Percentiles rank a stretch among this genome's conserved stretches.
Evolutionary conservation across 306 rosid genomes (phyloP).

Genomic region (Argentina anserina): DNA sequence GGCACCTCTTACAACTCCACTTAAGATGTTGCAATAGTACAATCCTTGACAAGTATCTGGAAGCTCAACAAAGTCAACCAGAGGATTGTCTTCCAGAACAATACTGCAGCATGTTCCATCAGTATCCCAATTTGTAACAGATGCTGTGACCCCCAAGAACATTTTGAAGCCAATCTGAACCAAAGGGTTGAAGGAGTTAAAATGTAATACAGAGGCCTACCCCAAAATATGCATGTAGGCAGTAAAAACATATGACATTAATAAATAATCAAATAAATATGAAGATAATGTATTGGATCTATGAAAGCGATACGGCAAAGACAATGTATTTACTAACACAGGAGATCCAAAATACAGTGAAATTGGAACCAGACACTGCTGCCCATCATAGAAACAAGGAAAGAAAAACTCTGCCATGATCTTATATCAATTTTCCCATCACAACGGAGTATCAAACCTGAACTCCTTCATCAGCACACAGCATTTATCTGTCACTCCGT

Average conservation of each 20-base stretch:
- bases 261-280: not conserved
- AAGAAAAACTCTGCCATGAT: not conserved
- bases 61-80: slow-evolving; percentile 97
- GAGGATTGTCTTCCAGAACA: slow-evolving; percentile 91
- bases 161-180: slow-evolving; percentile 87
- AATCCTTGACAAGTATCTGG: slow-evolving; percentile 96
- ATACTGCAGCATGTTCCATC: slow-evolving; percentile 92
- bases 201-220: not conserved
- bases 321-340: not conserved
- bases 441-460: not conserved
- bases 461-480: not conserved
- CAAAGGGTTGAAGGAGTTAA: slow-evolving; percentile 11
- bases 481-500: not conserved
- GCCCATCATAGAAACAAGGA: not conserved
- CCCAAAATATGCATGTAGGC: not conserved
- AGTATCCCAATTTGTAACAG: slow-evolving; percentile 92
- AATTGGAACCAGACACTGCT: not conserved
- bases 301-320: not conserved
- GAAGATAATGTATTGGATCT: not conserved
- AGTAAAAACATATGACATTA: too few species aligned
- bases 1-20: slow-evolving; percentile 96
- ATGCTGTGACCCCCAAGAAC: slow-evolving; percentile 92
- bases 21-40: slow-evolving; percentile 86
- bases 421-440: not conserved
- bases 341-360: not conserved